Evolutionary conservation across 768 basidiomycete species (phyloP).

Genomic region (Termitomyces sp.): DNA sequence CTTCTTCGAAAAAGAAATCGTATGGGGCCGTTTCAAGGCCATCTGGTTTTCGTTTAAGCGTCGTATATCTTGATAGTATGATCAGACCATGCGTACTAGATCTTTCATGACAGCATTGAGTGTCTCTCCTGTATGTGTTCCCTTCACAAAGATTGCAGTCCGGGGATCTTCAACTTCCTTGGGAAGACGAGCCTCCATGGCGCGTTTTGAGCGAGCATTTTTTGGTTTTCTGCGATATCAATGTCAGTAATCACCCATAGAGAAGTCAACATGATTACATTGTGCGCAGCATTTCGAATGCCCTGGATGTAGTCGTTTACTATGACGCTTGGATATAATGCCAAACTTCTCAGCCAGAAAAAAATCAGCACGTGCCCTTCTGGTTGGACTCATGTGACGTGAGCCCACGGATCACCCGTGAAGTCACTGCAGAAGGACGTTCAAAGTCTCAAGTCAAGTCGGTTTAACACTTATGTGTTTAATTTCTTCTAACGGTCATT

Average conservation of each 20-base stretch:
- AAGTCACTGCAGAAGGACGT: too few species aligned
- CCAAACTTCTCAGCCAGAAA: not conserved
- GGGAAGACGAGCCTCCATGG: constrained; percentile 77
- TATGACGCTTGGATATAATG: not conserved
- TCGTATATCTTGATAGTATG: not conserved
- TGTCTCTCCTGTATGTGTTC: constrained; percentile 80
- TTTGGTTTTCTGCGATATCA: constrained; percentile 64
- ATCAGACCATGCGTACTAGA: constrained; percentile 43
- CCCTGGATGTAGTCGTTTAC: not conserved
- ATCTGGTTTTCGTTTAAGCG: constrained; percentile 50
- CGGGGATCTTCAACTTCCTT: constrained; percentile 89
- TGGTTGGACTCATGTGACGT: too few species aligned
- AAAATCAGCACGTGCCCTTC: not conserved
- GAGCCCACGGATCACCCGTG: too few species aligned
- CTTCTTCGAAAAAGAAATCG: constrained; percentile 92
- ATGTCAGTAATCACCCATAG: not conserved
- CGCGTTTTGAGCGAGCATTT: constrained; percentile 94
- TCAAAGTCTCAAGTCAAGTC: too few species aligned
- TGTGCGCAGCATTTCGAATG: constrained; percentile 8
- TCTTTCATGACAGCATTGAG: constrained; percentile 85
- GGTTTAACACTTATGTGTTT: too few species aligned
- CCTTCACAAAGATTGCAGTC: constrained; percentile 86
- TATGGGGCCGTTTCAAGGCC: constrained; percentile 88
- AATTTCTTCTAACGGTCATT: too few species aligned
- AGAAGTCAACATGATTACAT: constrained; percentile 1